Conservation (phyloP, 2,329 filamentous ascomycete genomes). For the Zymoseptoria brevis region DNA sequence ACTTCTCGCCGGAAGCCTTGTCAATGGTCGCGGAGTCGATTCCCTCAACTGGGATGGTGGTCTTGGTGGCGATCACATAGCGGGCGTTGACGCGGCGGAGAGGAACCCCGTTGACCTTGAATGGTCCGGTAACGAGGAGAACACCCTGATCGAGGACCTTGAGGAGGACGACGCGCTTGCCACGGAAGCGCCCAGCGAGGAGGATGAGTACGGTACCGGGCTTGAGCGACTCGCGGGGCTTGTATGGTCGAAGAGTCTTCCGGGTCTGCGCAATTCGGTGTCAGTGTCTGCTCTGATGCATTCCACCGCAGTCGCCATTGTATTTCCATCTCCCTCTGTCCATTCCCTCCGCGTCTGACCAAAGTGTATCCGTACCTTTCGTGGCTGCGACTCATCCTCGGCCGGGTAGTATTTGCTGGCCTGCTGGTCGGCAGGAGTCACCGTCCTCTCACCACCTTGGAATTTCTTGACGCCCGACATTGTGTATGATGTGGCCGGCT, state of each 20-base stretch:
- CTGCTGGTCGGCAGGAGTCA: slow-evolving; percentile 82
- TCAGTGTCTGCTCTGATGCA: slow-evolving; percentile 12
- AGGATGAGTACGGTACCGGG: slow-evolving; percentile 97
- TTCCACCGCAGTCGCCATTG: neutral
- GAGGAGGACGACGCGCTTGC: slow-evolving; percentile 98
- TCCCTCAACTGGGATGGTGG: slow-evolving; percentile 74
- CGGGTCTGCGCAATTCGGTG: slow-evolving; percentile 58
- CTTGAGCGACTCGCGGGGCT: slow-evolving; percentile 80
- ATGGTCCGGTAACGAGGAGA: slow-evolving; percentile 96
- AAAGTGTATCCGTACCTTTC: slow-evolving; percentile 68
- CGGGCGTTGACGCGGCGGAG: slow-evolving; percentile 87
- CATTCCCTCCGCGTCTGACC: neutral
- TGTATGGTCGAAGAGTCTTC: slow-evolving; percentile 84
- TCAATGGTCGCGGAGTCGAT: slow-evolving; percentile 64
- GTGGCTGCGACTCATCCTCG: slow-evolving; percentile 78
- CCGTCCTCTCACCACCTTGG: slow-evolving; percentile 89
- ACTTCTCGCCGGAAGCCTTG: slow-evolving; percentile 75
- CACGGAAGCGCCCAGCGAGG: slow-evolving; percentile 97
- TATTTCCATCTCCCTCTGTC: slow-evolving; percentile 1
- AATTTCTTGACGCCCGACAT: slow-evolving; percentile 73
- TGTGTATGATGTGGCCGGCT: slow-evolving; percentile 25
- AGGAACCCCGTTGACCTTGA: slow-evolving; percentile 99
- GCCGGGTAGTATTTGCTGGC: slow-evolving; percentile 99
- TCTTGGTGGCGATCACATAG: slow-evolving; percentile 87
- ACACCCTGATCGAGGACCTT: slow-evolving; percentile 97